Evolutionary conservation across 2,329 filamentous ascomycete species (phyloP).

Genomic region (Eutypa lata): DNA sequence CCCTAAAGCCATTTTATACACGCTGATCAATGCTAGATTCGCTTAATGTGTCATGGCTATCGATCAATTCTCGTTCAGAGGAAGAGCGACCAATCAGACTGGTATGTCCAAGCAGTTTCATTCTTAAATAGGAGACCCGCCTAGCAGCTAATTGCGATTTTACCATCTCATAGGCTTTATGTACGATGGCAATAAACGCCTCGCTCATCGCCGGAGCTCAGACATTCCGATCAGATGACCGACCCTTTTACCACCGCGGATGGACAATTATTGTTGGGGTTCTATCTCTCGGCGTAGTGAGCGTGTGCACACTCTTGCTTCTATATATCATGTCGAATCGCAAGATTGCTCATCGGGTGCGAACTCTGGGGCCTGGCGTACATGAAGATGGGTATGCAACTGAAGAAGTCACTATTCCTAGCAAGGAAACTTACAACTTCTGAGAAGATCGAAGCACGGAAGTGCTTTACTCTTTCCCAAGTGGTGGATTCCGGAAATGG

Average conservation of each 20-base stretch:
- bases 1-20: not conserved
- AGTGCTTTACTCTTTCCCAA: too few relatives aligned
- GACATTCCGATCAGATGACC: conserved; percentile 2
- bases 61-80: conserved; percentile 1
- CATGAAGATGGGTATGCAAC: not conserved
- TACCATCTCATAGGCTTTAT: not conserved
- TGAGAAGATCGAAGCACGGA: too few relatives aligned
- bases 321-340: not conserved
- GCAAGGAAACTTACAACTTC: not conserved
- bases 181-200: conserved; percentile 1
- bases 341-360: not conserved
- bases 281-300: not conserved
- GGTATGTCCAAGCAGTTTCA: not conserved
- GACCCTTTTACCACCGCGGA: not conserved
- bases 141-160: not conserved
- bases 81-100: conserved; percentile 2
- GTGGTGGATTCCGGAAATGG: too few relatives aligned
- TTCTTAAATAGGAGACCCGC: too few relatives aligned
- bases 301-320: not conserved
- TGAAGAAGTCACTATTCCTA: not conserved
- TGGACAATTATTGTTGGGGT: not conserved
- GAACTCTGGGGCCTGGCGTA: not conserved
- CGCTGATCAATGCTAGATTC: not conserved
- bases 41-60: conserved; percentile 2
- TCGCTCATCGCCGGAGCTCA: conserved; percentile 1